Evolutionary conservation across 2,329 filamentous ascomycete genomes (phyloP).

Genomic region (Nemania sp.): DNA sequence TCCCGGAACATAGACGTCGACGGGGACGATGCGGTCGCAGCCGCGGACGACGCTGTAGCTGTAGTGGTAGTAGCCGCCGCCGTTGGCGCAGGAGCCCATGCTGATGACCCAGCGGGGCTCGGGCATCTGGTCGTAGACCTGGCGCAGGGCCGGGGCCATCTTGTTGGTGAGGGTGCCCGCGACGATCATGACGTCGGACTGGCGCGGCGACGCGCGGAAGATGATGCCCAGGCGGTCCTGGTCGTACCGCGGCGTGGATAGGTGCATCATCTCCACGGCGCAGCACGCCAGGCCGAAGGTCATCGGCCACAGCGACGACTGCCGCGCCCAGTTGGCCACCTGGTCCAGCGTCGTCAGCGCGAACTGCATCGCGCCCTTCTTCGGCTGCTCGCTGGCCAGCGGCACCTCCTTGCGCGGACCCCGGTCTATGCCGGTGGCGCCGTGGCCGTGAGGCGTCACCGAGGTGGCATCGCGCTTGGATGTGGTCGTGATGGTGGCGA

Average conservation of each 20-base stretch:
- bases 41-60: conserved; percentile 77
- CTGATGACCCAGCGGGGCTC: conserved; percentile 84
- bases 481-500: conserved; percentile 67
- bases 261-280: conserved; percentile 90
- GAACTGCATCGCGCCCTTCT: conserved; percentile 82
- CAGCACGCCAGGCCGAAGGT: conserved; percentile 89
- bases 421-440: conserved; percentile 59
- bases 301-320: conserved; percentile 86
- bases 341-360: conserved; percentile 82
- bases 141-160: conserved; percentile 87
- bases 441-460: conserved; percentile 56
- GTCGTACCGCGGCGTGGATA: conserved; percentile 85
- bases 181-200: conserved; percentile 92
- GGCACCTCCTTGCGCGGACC: conserved; percentile 72
- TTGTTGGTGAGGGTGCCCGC: conserved; percentile 94
- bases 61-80: conserved; percentile 86
- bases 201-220: conserved; percentile 83
- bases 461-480: conserved; percentile 65
- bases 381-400: conserved; percentile 75
- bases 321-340: conserved; percentile 81
- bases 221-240: conserved; percentile 88
- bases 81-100: conserved; percentile 85
- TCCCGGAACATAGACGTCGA: conserved; percentile 79
- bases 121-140: conserved; percentile 95
- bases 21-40: conserved; percentile 76